phyloP scores from a whole-genome alignment of 192 early-diverging fungal genomes.

The Pilobolus umbonatus region DNA sequence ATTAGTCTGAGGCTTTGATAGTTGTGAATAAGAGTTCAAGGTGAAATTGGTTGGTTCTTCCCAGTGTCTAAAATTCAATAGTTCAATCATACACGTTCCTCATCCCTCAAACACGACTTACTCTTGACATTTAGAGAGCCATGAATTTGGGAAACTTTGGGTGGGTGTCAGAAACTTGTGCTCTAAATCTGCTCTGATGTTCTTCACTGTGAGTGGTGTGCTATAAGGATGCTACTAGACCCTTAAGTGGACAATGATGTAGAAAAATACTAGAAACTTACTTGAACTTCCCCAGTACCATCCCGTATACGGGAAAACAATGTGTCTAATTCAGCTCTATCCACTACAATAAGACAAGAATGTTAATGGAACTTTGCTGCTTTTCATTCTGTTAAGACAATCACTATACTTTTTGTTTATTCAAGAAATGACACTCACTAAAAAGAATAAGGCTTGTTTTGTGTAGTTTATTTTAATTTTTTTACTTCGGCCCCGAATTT shows the following conservation, averaged over 20 bases:
- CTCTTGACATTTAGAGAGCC: constrained; percentile 55
- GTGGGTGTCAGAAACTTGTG: constrained; percentile 49
- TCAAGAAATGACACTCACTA: too few species aligned
- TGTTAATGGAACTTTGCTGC: too few species aligned
- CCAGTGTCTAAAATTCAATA: constrained; percentile 28
- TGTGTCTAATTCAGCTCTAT: not conserved
- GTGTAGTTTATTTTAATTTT: too few species aligned
- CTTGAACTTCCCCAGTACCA: not conserved
- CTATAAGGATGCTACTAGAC: not conserved
- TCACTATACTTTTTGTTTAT: too few species aligned
- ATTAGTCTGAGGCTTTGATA: constrained; percentile 42
- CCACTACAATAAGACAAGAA: too few species aligned
- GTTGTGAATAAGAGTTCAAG: constrained; percentile 37
- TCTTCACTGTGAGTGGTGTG: not conserved
- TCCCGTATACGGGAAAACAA: not conserved
- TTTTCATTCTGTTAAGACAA: too few species aligned
- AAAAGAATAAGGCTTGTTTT: too few species aligned
- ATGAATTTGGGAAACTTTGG: constrained; percentile 45
- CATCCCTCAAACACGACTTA: constrained; percentile 25
- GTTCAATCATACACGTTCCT: too few species aligned
- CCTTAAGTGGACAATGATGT: not conserved
- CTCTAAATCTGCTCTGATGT: constrained; percentile 47
- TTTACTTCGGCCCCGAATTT: too few species aligned
- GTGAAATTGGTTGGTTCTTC: constrained; percentile 39
- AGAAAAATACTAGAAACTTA: too few species aligned